A percentile compares a stretch with the other conserved stretches of the same genome.
These are phyloP conservation scores for Stephanodiscus minutulus DNA, from an alignment of 108 stramenopile species.

Conservation along the genomic window DNA sequence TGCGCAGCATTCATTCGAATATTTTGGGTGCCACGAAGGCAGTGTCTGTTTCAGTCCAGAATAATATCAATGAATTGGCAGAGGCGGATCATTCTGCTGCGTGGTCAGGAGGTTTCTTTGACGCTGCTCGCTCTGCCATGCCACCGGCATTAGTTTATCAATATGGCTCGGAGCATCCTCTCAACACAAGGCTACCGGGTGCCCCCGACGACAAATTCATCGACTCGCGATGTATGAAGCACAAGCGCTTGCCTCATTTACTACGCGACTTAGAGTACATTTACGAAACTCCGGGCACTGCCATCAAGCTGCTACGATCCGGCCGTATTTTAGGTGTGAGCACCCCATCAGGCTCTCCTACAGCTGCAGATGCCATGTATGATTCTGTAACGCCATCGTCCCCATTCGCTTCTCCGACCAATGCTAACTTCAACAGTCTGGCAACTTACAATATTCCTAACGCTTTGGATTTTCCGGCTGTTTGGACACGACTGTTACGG, in stretches of 20 bases:
- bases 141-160: conserved; percentile 72
- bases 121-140: conserved; percentile 3
- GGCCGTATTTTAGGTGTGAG: conserved; percentile 45
- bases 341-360: conserved; percentile 24
- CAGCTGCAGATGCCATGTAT: conserved; percentile 16
- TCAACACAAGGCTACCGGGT: conserved; percentile 71
- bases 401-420: conserved; percentile 23
- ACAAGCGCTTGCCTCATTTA: conserved; percentile 84
- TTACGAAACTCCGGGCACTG: conserved; percentile 88
- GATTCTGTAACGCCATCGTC: conserved; percentile 34
- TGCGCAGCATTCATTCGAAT: conserved; percentile 85
- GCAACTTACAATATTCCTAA: conserved; percentile 56
- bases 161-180: conserved; percentile 73
- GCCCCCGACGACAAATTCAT: conserved; percentile 89
- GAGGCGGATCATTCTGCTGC: not conserved
- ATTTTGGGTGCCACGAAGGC: conserved; percentile 83
- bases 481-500: conserved; percentile 74
- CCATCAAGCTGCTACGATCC: conserved; percentile 68
- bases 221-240: conserved; percentile 80
- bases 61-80: conserved; percentile 44
- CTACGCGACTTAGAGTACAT: conserved; percentile 91
- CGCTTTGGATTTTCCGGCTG: conserved; percentile 68
- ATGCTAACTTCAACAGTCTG: conserved; percentile 18
- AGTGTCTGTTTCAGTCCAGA: conserved; percentile 46
- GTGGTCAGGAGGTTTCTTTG: not conserved